Evolutionary conservation across 2,329 filamentous ascomycete genomes (phyloP).

Genomic region (Aurifilum marmelostoma): DNA sequence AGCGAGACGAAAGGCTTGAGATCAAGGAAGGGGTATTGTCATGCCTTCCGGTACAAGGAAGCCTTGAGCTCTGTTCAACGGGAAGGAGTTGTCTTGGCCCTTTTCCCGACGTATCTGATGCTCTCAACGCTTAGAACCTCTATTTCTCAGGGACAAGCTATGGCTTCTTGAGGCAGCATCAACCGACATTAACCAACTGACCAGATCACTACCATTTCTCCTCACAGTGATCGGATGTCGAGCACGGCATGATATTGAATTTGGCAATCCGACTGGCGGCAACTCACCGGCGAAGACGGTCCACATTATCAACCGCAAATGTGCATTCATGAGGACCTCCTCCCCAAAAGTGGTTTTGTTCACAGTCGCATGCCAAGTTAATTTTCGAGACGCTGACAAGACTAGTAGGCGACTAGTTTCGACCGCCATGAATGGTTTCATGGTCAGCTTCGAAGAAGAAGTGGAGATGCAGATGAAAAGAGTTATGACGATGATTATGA

Average conservation of each 20-base stretch:
- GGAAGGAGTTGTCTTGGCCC: neutral
- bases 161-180: no score
- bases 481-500: neutral
- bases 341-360: no score
- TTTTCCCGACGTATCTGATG: neutral
- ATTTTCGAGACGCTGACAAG: constrained; percentile 3
- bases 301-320: no score
- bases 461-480: neutral
- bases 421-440: neutral
- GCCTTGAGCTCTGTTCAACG: neutral
- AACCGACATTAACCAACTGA: no score
- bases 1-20: neutral
- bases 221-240: no score
- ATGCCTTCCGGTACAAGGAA: neutral
- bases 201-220: no score
- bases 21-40: neutral
- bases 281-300: no score
- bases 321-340: no score
- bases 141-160: no score
- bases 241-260: no score
- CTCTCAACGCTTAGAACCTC: neutral
- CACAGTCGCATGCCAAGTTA: constrained; percentile 14
- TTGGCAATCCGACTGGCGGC: no score
- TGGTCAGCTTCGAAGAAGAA: neutral
- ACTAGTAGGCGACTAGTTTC: neutral